Conservation (phyloP, 192 early-diverging fungal genomes). For the Coemansia sp. region DNA sequence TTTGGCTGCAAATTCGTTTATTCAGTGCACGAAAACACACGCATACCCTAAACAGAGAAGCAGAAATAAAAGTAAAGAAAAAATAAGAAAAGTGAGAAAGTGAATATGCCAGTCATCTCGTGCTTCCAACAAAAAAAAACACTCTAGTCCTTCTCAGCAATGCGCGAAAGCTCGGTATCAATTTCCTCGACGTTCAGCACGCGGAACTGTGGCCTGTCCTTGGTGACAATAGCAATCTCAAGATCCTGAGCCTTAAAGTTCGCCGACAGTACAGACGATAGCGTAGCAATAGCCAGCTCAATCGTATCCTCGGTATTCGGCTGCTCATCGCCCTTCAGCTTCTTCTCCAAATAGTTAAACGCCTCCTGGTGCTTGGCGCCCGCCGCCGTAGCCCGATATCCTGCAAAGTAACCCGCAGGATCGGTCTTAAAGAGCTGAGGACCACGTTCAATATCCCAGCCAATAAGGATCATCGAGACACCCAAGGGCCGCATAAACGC, state of each 20-base stretch:
- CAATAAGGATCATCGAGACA: conserved; percentile 98
- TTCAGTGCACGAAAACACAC: too few relatives aligned
- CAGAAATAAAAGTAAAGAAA: too few relatives aligned
- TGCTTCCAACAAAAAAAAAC: background rate
- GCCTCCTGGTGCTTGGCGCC: conserved; percentile 91
- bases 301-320: conserved; percentile 83
- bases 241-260: conserved; percentile 97
- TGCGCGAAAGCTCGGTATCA: conserved; percentile 54
- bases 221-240: conserved; percentile 87
- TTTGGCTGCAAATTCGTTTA: too few relatives aligned
- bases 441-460: conserved; percentile 92
- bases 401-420: conserved; percentile 97
- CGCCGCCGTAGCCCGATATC: conserved; percentile 92
- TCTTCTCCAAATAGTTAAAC: conserved; percentile 96
- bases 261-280: conserved; percentile 85
- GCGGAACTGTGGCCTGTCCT: conserved; percentile 72
- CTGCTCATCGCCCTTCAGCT: conserved; percentile 86
- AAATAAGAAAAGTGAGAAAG: too few relatives aligned
- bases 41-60: too few relatives aligned
- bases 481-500: conserved; percentile 97
- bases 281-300: conserved; percentile 93
- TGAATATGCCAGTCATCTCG: too few relatives aligned
- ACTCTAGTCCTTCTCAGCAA: conserved; percentile 49
- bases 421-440: conserved; percentile 98
- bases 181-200: conserved; percentile 77